Evolutionary conservation across 2,329 filamentous ascomycete genomes (phyloP).

Genomic region (Cercospora canescens): DNA sequence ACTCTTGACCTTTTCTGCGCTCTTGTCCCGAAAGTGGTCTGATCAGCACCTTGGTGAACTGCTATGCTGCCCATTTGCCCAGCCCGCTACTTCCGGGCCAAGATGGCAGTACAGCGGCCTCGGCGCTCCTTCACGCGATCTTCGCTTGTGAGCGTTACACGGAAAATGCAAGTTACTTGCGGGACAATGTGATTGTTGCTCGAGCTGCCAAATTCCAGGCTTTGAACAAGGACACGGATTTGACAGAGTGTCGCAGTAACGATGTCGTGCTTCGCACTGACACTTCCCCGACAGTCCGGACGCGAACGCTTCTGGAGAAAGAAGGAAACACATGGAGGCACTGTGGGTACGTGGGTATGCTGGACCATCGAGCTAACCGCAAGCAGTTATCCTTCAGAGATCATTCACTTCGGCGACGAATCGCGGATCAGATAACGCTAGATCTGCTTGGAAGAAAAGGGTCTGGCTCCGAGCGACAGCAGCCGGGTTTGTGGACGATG

Average conservation of each 20-base stretch:
- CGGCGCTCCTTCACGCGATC: neutral
- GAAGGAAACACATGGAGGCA: neutral
- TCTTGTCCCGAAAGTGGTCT: neutral
- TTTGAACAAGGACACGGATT: neutral
- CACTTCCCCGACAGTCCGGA: neutral
- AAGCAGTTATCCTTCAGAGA: neutral
- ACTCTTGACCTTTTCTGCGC: neutral
- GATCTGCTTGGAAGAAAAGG: neutral
- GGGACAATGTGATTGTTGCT: neutral
- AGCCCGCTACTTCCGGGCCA: neutral
- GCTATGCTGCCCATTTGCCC: neutral
- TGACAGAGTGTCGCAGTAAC: neutral
- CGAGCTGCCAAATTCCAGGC: neutral
- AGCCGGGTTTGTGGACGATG: neutral
- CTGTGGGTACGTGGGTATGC: neutral
- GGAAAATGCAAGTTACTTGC: neutral
- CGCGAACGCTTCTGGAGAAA: neutral
- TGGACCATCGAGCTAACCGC: neutral
- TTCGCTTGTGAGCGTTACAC: neutral
- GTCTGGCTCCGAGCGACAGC: neutral
- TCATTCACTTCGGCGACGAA: slow-evolving; percentile 4
- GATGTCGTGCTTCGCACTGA: neutral
- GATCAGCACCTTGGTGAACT: neutral
- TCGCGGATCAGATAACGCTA: slow-evolving; percentile 6
- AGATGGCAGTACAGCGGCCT: neutral